Evolutionary conservation across 2,329 filamentous ascomycete species (phyloP).

Genomic region (Dissoconium aciculare): DNA sequence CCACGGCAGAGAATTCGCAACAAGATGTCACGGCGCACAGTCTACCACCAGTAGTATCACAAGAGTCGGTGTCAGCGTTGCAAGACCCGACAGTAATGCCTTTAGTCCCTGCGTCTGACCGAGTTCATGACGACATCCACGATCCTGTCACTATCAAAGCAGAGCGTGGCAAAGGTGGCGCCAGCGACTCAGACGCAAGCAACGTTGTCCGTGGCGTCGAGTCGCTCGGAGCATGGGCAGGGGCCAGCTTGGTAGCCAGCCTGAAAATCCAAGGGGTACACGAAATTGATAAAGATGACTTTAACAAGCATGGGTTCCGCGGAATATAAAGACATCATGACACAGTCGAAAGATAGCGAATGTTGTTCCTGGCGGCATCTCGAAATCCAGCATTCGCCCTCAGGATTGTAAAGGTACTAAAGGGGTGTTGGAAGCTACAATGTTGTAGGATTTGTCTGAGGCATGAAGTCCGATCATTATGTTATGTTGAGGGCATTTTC

Average conservation of each 20-base stretch:
- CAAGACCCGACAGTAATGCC: slow-evolving; percentile 2
- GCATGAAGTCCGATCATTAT: too few relatives aligned
- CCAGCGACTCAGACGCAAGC: slow-evolving; percentile 35
- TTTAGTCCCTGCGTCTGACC: slow-evolving; percentile 6
- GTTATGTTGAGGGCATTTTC: too few relatives aligned
- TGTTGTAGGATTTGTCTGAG: too few relatives aligned
- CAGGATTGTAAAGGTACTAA: too few relatives aligned
- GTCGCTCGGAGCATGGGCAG: slow-evolving; percentile 58
- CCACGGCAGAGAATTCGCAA: not conserved
- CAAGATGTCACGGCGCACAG: too few relatives aligned
- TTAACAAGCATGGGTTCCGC: slow-evolving; percentile 49
- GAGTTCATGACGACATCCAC: slow-evolving; percentile 20
- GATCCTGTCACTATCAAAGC: slow-evolving; percentile 42
- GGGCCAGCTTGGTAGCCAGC: slow-evolving; percentile 54
- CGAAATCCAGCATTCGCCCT: too few relatives aligned
- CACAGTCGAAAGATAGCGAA: too few relatives aligned
- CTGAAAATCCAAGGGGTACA: slow-evolving; percentile 55
- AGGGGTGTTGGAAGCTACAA: too few relatives aligned
- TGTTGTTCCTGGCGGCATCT: too few relatives aligned
- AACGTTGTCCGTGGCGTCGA: slow-evolving; percentile 47
- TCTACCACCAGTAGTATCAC: too few relatives aligned
- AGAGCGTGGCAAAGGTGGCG: slow-evolving; percentile 28
- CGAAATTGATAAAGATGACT: slow-evolving; percentile 56
- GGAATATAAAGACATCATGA: not conserved
- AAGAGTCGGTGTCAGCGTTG: too few relatives aligned